Evolutionary conservation across 2,329 filamentous ascomycete genomes (phyloP).

Genomic region (Aspergillus neotritici): DNA sequence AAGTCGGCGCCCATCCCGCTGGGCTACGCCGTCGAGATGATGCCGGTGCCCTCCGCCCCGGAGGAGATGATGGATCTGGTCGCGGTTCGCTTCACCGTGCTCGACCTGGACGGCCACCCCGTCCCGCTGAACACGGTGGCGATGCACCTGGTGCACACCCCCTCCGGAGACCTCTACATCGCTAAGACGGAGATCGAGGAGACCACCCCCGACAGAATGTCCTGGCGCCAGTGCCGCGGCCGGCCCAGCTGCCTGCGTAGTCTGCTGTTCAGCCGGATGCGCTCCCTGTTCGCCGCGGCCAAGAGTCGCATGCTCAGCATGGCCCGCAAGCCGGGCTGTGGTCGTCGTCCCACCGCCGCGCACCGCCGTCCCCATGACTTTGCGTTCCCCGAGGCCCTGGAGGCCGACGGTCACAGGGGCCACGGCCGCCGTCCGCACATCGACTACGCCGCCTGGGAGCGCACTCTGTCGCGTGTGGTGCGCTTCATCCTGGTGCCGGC

Average conservation of each 20-base stretch:
- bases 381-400: conserved; percentile 3
- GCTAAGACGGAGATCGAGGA: conserved; percentile 34
- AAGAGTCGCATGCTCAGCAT: conserved; percentile 32
- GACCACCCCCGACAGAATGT: conserved; percentile 30
- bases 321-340: conserved; percentile 28
- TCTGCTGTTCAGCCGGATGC: conserved; percentile 37
- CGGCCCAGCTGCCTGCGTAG: conserved; percentile 35
- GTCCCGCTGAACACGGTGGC: conserved; percentile 42
- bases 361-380: conserved; percentile 7
- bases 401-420: conserved; percentile 13
- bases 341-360: conserved; percentile 17
- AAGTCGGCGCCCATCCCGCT: conserved; percentile 34
- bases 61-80: conserved; percentile 33
- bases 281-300: conserved; percentile 32
- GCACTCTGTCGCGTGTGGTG: conserved; percentile 36
- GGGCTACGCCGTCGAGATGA: conserved; percentile 41
- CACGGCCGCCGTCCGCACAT: conserved; percentile 21
- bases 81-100: conserved; percentile 41
- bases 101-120: conserved; percentile 39
- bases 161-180: conserved; percentile 33
- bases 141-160: conserved; percentile 35
- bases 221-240: conserved; percentile 41
- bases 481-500: conserved; percentile 43
- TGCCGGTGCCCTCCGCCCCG: conserved; percentile 24
- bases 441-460: conserved; percentile 33